A percentile compares a stretch with the other conserved stretches of the same genome.
Conservation (phyloP, 2,329 filamentous ascomycete species). For the Hypocreales sp. region DNA sequence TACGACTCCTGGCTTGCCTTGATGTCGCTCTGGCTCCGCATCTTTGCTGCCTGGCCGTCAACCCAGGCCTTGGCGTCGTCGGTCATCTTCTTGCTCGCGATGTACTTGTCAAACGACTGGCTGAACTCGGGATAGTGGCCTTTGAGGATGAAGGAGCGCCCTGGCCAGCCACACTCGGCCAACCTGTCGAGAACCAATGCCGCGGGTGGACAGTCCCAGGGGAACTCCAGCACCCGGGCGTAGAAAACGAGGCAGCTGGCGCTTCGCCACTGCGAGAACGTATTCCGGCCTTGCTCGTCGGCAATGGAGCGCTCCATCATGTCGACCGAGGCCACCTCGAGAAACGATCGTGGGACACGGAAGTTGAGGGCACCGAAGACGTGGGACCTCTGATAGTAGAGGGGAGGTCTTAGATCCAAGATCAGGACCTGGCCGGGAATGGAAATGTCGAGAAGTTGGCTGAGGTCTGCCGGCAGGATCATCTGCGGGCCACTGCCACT, state of each 20-base stretch:
- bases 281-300: conserved; percentile 29
- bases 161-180: conserved; percentile 29
- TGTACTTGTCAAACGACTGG: conserved; percentile 33
- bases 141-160: conserved; percentile 37
- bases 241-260: conserved; percentile 37
- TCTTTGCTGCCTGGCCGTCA: conserved; percentile 14
- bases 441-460: conserved; percentile 33
- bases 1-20: conserved; percentile 22
- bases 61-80: conserved; percentile 22
- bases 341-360: conserved; percentile 31
- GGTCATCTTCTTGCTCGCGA: conserved; percentile 26
- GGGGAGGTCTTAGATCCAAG: conserved; percentile 31
- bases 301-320: conserved; percentile 33
- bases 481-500: conserved; percentile 22
- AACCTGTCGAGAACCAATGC: conserved; percentile 29
- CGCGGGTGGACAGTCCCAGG: no score
- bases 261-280: conserved; percentile 29
- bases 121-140: conserved; percentile 41
- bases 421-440: conserved; percentile 27
- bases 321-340: conserved; percentile 30
- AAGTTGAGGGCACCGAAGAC: conserved; percentile 36
- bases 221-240: conserved; percentile 33
- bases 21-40: no score
- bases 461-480: conserved; percentile 35
- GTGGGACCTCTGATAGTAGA: conserved; percentile 33